A percentile compares a stretch with the other conserved stretches of the same genome.
Evolutionary conservation across 2,329 filamentous ascomycete genomes (phyloP).

Genomic region (Hysterium pulicare): DNA sequence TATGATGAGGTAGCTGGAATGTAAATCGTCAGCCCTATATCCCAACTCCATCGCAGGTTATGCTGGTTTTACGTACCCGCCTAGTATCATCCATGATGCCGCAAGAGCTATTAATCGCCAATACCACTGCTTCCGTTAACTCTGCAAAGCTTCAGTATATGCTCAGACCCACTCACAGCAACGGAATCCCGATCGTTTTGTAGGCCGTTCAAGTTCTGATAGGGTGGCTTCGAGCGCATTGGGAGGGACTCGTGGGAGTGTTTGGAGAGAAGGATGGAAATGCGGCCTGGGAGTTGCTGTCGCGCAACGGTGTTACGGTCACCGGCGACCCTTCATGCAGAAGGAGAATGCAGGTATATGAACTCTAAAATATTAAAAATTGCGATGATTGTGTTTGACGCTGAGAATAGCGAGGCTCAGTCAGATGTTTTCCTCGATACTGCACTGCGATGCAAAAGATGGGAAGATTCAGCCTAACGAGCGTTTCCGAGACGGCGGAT

Average conservation of each 20-base stretch:
- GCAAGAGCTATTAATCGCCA: conserved; percentile 45
- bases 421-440: too few species aligned
- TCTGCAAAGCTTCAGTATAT: neutral
- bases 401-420: conserved; percentile 3
- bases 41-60: neutral
- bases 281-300: conserved; percentile 2
- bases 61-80: conserved; percentile 37
- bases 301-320: conserved; percentile 12
- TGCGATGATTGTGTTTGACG: too few species aligned
- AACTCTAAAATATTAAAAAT: conserved; percentile 7
- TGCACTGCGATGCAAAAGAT: too few species aligned
- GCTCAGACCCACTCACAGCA: neutral
- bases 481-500: conserved; percentile 15
- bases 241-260: conserved; percentile 11
- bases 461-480: conserved; percentile 22
- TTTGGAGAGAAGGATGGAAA: neutral
- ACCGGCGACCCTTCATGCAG: conserved; percentile 15
- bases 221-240: conserved; percentile 31
- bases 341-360: conserved; percentile 11
- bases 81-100: conserved; percentile 48
- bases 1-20: conserved; percentile 46
- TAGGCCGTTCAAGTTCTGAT: conserved; percentile 25
- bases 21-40: conserved; percentile 11
- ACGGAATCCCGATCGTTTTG: conserved; percentile 14
- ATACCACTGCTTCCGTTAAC: conserved; percentile 40